phyloP scores from a whole-genome alignment of 768 basidiomycete species.

The Hysterangium stoloniferum region DNA sequence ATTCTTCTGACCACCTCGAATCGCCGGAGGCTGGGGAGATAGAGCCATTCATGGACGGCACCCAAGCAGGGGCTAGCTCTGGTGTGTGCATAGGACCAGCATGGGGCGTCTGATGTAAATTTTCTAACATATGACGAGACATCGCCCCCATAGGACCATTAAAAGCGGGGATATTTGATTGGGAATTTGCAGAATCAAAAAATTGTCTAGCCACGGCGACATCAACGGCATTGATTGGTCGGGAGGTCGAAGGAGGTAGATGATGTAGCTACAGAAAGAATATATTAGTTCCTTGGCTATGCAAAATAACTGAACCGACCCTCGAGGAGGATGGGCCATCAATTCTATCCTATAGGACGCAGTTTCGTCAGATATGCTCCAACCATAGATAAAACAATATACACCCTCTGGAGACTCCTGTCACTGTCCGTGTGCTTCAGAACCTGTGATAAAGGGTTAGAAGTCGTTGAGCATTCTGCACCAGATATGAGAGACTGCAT shows the following conservation, averaged over 20 bases:
- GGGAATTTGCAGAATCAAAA: constrained; percentile 30
- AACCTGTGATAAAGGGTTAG: constrained; percentile 84
- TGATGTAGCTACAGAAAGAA: constrained; percentile 54
- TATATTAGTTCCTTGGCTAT: background rate
- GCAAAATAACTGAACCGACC: constrained; percentile 30
- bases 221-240: constrained; percentile 54
- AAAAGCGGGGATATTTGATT: background rate
- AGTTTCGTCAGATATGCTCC: background rate
- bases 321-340: constrained; percentile 65
- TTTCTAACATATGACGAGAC: constrained; percentile 1
- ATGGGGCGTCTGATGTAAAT: constrained; percentile 2
- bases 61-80: background rate
- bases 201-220: constrained; percentile 72
- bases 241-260: constrained; percentile 51
- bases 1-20: constrained; percentile 8
- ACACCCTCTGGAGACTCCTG: constrained; percentile 78
- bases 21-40: background rate
- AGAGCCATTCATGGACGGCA: background rate
- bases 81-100: background rate
- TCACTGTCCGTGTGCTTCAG: constrained; percentile 87
- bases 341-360: constrained; percentile 52
- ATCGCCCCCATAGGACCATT: constrained; percentile 28
- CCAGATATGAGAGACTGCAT: constrained; percentile 58
- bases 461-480: constrained; percentile 76
- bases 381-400: constrained; percentile 17